Base-by-base conservation (phyloP, 805 yeast species). In the Myxozyma geophila region DNA sequence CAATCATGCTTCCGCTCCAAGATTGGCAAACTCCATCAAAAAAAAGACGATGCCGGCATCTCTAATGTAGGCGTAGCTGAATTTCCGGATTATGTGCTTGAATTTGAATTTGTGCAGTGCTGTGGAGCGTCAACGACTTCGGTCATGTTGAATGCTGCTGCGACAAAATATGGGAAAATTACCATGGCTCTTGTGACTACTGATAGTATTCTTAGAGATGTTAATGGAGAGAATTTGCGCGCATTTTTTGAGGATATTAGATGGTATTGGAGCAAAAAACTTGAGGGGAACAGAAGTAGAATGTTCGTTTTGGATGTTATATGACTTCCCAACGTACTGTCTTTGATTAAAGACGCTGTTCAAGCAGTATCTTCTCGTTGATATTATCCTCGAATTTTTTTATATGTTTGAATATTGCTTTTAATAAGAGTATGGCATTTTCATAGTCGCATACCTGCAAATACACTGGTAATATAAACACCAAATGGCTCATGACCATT, bases 41-140 rank as follows among this genome's bases (percentile, higher is more conserved):
- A 53, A 15, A 36, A 19, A 1, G 23, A 4, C 10, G 60, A 54
- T 28, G 15, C 58, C 10, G 62, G 54, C 17, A 23, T 62, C 41
- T 62, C 66, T 6, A 62, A 62, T 47, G n/a, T 62, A 35, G 66
- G 66, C 3, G 55, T 54, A 4, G 37, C 37, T 13, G 39, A 43
- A 10, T 62, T 58, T 58, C 40, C 59, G 8, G 48, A 17, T 0
- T 15, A 0, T n/a, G 62, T 62, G 13, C n/a, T 35, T 7, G 13
- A 46, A 12, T 19, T 50, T 7, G 66, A 62, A 21, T 62, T 62
- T 40, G 36, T 49, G 35, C 66, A 62, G 37, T 52, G 59, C 8
- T 54, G 40, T 36, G 59, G 61, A 9, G 35, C 39, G 13, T 15
- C 51, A 46, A 58, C 49, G 41, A 49, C 58, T 2, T 47, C 60